Evolutionary conservation across 148 eudicot species (phyloP).

Genomic region (Nepenthes gracilis): DNA sequence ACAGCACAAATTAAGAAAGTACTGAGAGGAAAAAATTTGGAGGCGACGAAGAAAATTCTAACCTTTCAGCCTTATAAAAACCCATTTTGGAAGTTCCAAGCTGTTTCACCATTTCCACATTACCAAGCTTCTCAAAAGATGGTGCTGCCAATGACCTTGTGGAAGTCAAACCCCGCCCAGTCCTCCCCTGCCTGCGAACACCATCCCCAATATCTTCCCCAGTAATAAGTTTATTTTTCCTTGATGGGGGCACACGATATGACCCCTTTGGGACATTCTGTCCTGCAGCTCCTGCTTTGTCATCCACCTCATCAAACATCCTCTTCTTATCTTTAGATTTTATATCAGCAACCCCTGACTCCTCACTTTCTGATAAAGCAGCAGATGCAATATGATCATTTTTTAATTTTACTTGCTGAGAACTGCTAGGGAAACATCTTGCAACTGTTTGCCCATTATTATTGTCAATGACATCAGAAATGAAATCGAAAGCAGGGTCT

Average conservation of each 20-base stretch:
- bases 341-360: conserved; percentile 50
- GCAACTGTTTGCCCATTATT: conserved; percentile 25
- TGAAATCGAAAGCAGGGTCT: conserved; percentile 21
- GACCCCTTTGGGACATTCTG: conserved; percentile 41
- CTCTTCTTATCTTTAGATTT: conserved; percentile 36
- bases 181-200: conserved; percentile 56
- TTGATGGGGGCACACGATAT: conserved; percentile 27
- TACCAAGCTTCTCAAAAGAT: conserved; percentile 33
- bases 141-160: conserved; percentile 33
- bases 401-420: conserved; percentile 39
- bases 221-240: conserved; percentile 38
- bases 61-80: conserved; percentile 57
- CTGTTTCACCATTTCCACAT: conserved; percentile 51
- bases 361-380: conserved; percentile 63
- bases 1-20: neutral
- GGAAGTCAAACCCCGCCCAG: conserved; percentile 42
- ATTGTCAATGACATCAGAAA: conserved; percentile 30
- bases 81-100: conserved; percentile 41
- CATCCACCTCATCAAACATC: conserved; percentile 36
- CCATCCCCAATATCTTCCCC: conserved; percentile 41
- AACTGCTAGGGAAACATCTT: conserved; percentile 24
- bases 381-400: conserved; percentile 28
- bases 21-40: too few species aligned
- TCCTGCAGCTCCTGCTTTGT: conserved; percentile 34
- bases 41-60: neutral